A percentile compares a stretch with the other conserved stretches of the same genome.
Conservation (phyloP, 306 rosid species). For the Cyclanthera cordifolia region DNA sequence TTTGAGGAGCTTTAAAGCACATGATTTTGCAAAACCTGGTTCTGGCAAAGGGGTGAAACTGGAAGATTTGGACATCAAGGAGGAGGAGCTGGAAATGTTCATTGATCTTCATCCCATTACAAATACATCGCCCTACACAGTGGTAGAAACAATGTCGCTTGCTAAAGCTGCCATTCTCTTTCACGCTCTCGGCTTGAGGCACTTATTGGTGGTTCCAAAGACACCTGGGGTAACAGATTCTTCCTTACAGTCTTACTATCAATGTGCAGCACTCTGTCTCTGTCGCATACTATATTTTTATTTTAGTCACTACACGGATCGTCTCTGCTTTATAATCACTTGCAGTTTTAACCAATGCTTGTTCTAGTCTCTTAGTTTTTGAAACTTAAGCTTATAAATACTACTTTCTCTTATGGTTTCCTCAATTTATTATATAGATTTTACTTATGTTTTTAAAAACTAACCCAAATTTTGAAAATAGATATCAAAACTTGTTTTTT, state of each 20-base stretch:
- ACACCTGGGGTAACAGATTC: constrained; percentile 44
- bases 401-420: too few relatives aligned
- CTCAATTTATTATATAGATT: too few relatives aligned
- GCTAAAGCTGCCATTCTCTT: constrained; percentile 65
- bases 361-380: too few relatives aligned
- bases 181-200: constrained; percentile 63
- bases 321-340: background rate
- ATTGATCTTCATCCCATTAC: constrained; percentile 62
- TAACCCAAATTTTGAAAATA: too few relatives aligned
- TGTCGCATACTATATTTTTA: background rate
- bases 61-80: constrained; percentile 48
- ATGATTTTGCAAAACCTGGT: constrained; percentile 75
- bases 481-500: too few relatives aligned
- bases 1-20: constrained; percentile 27
- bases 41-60: constrained; percentile 70
- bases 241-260: background rate
- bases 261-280: background rate
- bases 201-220: constrained; percentile 57
- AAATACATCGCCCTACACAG: constrained; percentile 51
- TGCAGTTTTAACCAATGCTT: background rate
- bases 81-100: constrained; percentile 61
- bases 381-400: too few relatives aligned
- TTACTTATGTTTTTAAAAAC: too few relatives aligned
- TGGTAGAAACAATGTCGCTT: constrained; percentile 57
- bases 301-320: background rate